Evolutionary conservation across 257 asterid species (phyloP), one percentile per base, ranked within the genome.

Genomic region (Capsicum pubescens): DNA sequence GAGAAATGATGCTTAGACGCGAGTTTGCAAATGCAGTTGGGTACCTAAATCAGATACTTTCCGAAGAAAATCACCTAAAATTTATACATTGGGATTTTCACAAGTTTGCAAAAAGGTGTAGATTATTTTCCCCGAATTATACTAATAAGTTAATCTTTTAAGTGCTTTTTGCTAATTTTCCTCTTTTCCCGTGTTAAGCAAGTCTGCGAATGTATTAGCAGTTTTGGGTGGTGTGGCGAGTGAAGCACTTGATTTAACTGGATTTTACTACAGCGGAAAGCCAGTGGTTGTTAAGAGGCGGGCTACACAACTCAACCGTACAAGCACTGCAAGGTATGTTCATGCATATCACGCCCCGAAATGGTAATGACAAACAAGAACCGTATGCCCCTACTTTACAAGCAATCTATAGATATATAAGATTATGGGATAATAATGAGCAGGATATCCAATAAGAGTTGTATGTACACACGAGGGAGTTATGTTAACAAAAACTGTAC

Each of bases 1-100:
- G 99, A 86, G 99, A 96, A 88, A 96, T 96, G 99, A 96, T 96
- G 99, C 88, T 96, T 83, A 92, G 99, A 90, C 98, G 99, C 81
- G 99, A 96, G 90, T 96, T 96, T 89, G 92, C 97, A 46, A 88
- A 92, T 90, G 99, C 98, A 4, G 99, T 96, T 44, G 98, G 99
- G 79, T 96, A 96, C 90, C 93, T 96, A 54, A 96, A 96, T 90
- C 99, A 96, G 91, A 92, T 94, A 87, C 90, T 96, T 82, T 83
- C 92, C 6, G 94, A 92, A 87, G 99, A 94, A 64, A 89, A 89
- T 83, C 97, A 91, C 82, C 95, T 96, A 15, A 93, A 95, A 86
- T 96, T 96, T 85, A 94, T 96, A 83, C 99, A 96, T 83, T 96
- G 99, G 99, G 99, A 96, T 89, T 96, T 96, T 83, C 98, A 96